Percentiles rank a stretch among this genome's conserved stretches.
These are phyloP conservation scores for Penicillium sp. DNA, from an alignment of 2,329 filamentous ascomycete species.

Conservation along the genomic window DNA sequence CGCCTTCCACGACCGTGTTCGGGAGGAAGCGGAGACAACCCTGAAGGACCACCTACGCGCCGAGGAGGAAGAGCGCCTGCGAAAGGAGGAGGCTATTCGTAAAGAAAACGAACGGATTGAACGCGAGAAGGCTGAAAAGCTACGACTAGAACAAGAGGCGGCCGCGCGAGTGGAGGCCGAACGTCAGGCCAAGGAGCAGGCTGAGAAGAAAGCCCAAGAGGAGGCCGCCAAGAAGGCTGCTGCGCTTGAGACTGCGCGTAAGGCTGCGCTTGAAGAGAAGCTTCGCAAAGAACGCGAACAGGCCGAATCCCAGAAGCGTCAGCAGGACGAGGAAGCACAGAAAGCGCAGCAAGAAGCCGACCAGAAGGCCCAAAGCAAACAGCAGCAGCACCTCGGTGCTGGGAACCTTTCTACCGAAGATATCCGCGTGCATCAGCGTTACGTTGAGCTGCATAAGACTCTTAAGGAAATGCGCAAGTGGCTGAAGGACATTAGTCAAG, in stretches of 20 bases:
- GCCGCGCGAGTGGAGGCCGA: slow-evolving; percentile 42
- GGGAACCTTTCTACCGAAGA: slow-evolving; percentile 35
- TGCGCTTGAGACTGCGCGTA: slow-evolving; percentile 40
- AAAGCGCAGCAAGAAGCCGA: slow-evolving; percentile 34
- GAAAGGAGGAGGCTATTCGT: slow-evolving; percentile 38
- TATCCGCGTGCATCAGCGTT: slow-evolving; percentile 48
- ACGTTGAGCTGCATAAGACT: slow-evolving; percentile 62
- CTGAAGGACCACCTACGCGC: slow-evolving; percentile 49
- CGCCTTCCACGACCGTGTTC: slow-evolving; percentile 65
- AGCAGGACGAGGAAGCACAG: slow-evolving; percentile 32
- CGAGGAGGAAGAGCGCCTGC: slow-evolving; percentile 40
- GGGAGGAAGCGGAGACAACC: slow-evolving; percentile 54
- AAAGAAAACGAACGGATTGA: slow-evolving; percentile 36
- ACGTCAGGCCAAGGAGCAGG: slow-evolving; percentile 45
- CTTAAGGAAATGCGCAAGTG: slow-evolving; percentile 62
- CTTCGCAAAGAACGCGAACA: slow-evolving; percentile 35
- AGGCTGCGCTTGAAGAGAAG: slow-evolving; percentile 36
- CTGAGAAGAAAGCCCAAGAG: slow-evolving; percentile 33
- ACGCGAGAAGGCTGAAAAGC: slow-evolving; percentile 34
- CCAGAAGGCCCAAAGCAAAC: slow-evolving; percentile 29
- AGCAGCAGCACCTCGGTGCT: slow-evolving; percentile 31
- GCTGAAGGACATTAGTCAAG: slow-evolving; percentile 55
- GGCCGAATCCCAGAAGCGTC: slow-evolving; percentile 33
- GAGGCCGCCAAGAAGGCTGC: slow-evolving; percentile 35
- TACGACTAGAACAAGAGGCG: slow-evolving; percentile 37